Evolutionary conservation across 805 yeast species (phyloP).

Genomic region (Helenozyma rhizophorensis): DNA sequence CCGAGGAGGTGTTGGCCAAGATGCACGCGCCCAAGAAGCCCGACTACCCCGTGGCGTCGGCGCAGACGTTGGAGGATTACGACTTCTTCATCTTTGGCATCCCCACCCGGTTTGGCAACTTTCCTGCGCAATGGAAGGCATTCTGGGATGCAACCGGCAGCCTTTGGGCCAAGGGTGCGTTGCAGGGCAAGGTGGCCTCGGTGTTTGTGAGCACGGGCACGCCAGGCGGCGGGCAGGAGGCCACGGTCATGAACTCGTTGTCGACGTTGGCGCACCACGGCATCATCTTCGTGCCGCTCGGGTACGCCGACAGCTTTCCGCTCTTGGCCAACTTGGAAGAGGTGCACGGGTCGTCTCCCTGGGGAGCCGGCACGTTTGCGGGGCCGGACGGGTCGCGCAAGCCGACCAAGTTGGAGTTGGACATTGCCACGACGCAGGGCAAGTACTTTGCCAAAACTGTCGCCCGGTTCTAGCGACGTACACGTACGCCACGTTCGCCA

Average conservation of each 20-base stretch:
- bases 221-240: slow-evolving; percentile 18
- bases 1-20: slow-evolving; percentile 15
- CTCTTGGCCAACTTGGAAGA: slow-evolving; percentile 15
- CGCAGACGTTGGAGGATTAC: slow-evolving; percentile 15
- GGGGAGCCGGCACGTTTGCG: slow-evolving; percentile 18
- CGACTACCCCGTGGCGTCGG: slow-evolving; percentile 16
- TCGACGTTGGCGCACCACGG: slow-evolving; percentile 18
- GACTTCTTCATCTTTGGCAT: slow-evolving; percentile 18
- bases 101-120: slow-evolving; percentile 18
- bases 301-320: slow-evolving; percentile 17
- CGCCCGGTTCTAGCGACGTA: slow-evolving; percentile 11
- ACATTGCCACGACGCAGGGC: slow-evolving; percentile 18
- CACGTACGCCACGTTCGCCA: no score
- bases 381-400: slow-evolving; percentile 17
- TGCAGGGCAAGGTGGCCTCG: slow-evolving; percentile 17
- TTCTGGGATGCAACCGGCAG: slow-evolving; percentile 19
- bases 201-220: slow-evolving; percentile 14
- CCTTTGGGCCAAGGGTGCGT: slow-evolving; percentile 16
- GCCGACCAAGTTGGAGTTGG: slow-evolving; percentile 18
- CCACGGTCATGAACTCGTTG: slow-evolving; percentile 17
- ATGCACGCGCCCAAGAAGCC: slow-evolving; percentile 19
- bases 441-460: slow-evolving; percentile 15
- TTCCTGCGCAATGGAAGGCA: slow-evolving; percentile 19
- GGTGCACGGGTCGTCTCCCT: slow-evolving; percentile 18
- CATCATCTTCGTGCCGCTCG: slow-evolving; percentile 18